Conservation (phyloP, 441 rosid species). For the Bocquillonia castaneifolia region DNA sequence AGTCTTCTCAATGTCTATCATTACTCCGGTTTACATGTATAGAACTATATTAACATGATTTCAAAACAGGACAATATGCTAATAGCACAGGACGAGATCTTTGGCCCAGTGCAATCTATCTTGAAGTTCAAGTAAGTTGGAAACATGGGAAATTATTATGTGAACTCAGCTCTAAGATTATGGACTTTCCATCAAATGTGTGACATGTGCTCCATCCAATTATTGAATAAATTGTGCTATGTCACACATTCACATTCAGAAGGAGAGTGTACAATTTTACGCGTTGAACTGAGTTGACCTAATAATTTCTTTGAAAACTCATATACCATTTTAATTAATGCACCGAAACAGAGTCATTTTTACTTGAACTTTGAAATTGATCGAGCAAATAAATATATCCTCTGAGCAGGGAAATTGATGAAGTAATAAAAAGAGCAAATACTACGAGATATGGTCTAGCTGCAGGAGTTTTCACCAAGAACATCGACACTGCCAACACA, state of each 20-base stretch:
- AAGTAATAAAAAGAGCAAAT: constrained; percentile 72
- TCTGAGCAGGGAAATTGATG: constrained; percentile 54
- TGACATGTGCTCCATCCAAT: too few species aligned
- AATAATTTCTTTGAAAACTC: too few species aligned
- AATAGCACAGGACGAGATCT: constrained; percentile 82
- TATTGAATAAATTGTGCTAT: too few species aligned
- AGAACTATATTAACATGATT: neutral
- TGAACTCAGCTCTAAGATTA: too few species aligned
- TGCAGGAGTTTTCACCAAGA: constrained; percentile 75
- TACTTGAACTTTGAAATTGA: neutral
- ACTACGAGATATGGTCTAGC: constrained; percentile 59
- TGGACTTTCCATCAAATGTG: too few species aligned
- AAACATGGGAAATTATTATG: too few species aligned
- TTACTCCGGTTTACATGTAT: neutral
- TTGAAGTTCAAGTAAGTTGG: constrained; percentile 69
- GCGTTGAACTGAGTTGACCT: too few species aligned
- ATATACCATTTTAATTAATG: too few species aligned
- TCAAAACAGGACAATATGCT: constrained; percentile 65
- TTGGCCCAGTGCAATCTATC: constrained; percentile 89
- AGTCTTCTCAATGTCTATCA: neutral
- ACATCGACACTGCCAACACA: constrained; percentile 56
- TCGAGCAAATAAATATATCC: neutral
- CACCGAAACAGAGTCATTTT: neutral
- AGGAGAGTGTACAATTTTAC: too few species aligned
- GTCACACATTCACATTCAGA: too few species aligned